phyloP scores from a whole-genome alignment of 768 basidiomycete genomes.

The Mycena chlorophos region DNA sequence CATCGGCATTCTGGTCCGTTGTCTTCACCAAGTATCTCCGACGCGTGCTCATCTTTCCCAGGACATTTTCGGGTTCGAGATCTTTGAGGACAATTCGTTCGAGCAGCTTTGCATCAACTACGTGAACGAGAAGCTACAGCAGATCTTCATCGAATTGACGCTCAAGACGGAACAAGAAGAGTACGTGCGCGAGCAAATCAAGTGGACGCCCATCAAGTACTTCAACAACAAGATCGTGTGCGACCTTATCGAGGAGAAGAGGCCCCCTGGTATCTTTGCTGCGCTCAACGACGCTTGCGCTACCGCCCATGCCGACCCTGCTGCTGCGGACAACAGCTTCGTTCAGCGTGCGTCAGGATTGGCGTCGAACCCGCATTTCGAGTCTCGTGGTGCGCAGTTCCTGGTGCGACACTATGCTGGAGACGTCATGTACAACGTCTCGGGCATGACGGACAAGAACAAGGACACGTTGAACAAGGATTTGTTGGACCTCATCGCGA shows the following conservation, averaged over 20 bases:
- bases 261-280: constrained; percentile 96
- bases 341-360: constrained; percentile 84
- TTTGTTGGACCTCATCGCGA: constrained; percentile 82
- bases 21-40: background rate
- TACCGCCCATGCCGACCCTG: constrained; percentile 95
- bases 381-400: constrained; percentile 91
- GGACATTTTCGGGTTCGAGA: constrained; percentile 99
- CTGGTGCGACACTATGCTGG: constrained; percentile 96
- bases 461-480: constrained; percentile 97
- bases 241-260: constrained; percentile 94
- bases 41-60: constrained; percentile 27
- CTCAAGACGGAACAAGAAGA: constrained; percentile 99
- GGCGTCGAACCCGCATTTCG: constrained; percentile 89
- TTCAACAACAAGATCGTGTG: constrained; percentile 99
- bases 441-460: constrained; percentile 99
- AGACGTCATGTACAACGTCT: constrained; percentile 96
- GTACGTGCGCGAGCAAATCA: constrained; percentile 96
- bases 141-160: constrained; percentile 98
- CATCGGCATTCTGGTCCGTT: constrained; percentile 84
- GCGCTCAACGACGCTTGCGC: constrained; percentile 99
- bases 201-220: constrained; percentile 99
- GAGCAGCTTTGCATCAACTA: constrained; percentile 99
- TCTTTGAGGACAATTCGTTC: constrained; percentile 97
- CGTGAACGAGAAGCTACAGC: constrained; percentile 99
- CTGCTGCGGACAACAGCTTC: constrained; percentile 96